Base-by-base conservation (phyloP, 306 rosid species). In the Sesbania bispinosa region DNA sequence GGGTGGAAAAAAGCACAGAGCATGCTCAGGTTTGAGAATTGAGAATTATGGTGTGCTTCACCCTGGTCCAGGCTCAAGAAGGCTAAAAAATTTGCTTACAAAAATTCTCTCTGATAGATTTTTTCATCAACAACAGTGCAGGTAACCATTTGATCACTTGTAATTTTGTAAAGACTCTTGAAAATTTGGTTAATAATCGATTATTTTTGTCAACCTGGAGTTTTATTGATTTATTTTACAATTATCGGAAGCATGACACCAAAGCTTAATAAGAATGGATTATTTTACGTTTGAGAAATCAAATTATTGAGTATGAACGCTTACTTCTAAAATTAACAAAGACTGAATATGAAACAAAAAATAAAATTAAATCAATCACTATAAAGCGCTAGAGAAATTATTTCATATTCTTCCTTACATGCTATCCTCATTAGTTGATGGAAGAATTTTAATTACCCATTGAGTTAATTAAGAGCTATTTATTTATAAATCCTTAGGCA, bases 11-110 rank as follows among this genome's bases (percentile, higher is more conserved):
- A 77, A 15, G 38, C 52, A 60, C 3, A 67, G 69, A 45, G 5
- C 62, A 18, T 93, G 98, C 47, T 71, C 89, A 1, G 71, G 50
- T 67, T 57, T 90, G 51, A 83, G 79, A 68, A 29, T 52, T 77
- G 86, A 77, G 69, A 85, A 65, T 30, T 79, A 73, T 68, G 97
- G 97, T 33, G 86, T 77, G 32, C 70, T 93, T 55, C 86, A 62
- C 23, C 96, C 93, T 11, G 92, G 98, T 45, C 73, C 81, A 0
- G 90, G 88, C 15, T 83, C 97, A 50, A 84, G 90, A 83, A 90
- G 89, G 85, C 59, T 93, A 0, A 88, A 81, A 46, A 77, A 63
- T 61, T 30, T 81, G 69, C 80, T 93, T 11, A 69, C 65, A n/a
- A 88, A 81, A 45, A 59, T 81, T 65, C 41, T 86, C 5, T 77